Percentiles rank a stretch among this genome's conserved stretches.
These are phyloP conservation scores for Ogataea populi-albae DNA, from an alignment of 805 yeast species.

Conservation along the genomic window DNA sequence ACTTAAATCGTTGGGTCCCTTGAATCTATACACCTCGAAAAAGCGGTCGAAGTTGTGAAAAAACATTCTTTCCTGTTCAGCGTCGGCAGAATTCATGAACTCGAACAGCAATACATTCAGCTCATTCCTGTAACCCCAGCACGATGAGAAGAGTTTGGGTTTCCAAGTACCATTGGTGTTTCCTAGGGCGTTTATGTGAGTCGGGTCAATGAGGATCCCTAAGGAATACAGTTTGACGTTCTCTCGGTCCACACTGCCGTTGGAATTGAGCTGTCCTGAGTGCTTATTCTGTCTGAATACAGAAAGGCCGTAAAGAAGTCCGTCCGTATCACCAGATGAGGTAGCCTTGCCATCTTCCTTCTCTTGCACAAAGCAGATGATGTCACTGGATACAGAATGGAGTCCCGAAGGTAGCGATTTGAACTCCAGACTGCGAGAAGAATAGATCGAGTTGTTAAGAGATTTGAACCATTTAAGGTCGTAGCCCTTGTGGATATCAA, in stretches of 20 bases:
- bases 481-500: conserved; percentile 52
- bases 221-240: conserved; percentile 61
- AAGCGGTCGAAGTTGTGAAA: conserved; percentile 23
- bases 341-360: conserved; percentile 19
- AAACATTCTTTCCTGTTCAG: conserved; percentile 16
- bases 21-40: conserved; percentile 31
- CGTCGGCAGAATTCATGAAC: conserved; percentile 23
- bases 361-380: conserved; percentile 47
- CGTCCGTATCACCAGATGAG: conserved; percentile 10
- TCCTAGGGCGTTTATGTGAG: conserved; percentile 14
- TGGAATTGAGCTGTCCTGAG: conserved; percentile 13
- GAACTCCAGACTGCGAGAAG: conserved; percentile 52
- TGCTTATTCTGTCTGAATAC: conserved; percentile 44
- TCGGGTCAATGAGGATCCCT: conserved; percentile 55
- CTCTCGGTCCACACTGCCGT: conserved; percentile 34
- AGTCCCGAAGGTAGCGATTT: conserved; percentile 69
- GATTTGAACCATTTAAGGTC: conserved; percentile 43
- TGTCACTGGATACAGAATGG: conserved; percentile 50
- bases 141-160: conserved; percentile 39
- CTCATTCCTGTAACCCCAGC: conserved; percentile 42
- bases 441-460: conserved; percentile 21
- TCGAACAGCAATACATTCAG: conserved; percentile 33
- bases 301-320: conserved; percentile 46
- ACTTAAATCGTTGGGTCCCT: conserved; percentile 27
- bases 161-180: conserved; percentile 32